phyloP scores from a whole-genome alignment of 805 yeast species.

The Pichia nakasei region DNA sequence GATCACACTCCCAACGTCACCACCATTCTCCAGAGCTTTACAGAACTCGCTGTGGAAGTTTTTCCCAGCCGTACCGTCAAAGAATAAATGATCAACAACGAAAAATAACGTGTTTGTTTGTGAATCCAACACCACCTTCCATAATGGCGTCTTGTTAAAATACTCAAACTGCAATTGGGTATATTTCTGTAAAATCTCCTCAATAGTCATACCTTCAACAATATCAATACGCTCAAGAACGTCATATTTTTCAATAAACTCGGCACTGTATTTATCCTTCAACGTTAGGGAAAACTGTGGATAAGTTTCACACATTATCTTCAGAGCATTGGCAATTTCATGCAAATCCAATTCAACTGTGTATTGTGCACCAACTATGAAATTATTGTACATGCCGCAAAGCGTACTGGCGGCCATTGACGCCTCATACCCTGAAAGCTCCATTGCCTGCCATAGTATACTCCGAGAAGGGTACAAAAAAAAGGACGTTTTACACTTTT shows the following conservation, averaged over 20 bases:
- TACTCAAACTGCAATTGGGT: conserved; percentile 1
- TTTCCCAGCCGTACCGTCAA: conserved; percentile 12
- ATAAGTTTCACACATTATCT: conserved; percentile 1
- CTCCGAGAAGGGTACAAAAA: no score
- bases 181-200: conserved; percentile 2
- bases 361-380: conserved; percentile 8
- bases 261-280: background rate
- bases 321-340: background rate
- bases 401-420: background rate
- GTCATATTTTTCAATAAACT: background rate
- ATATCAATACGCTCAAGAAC: background rate
- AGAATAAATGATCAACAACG: conserved; percentile 6
- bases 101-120: conserved; percentile 6
- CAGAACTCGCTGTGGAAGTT: conserved; percentile 4
- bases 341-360: background rate
- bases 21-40: background rate
- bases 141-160: conserved; percentile 4
- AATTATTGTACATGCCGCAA: conserved; percentile 3
- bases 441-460: no score
- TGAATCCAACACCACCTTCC: conserved; percentile 4
- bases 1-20: background rate
- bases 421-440: conserved; percentile 5
- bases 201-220: background rate
- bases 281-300: conserved; percentile 4
- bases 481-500: no score